phyloP scores from a whole-genome alignment of 345 rosid genomes.

The Aquilaria malaccensis region DNA sequence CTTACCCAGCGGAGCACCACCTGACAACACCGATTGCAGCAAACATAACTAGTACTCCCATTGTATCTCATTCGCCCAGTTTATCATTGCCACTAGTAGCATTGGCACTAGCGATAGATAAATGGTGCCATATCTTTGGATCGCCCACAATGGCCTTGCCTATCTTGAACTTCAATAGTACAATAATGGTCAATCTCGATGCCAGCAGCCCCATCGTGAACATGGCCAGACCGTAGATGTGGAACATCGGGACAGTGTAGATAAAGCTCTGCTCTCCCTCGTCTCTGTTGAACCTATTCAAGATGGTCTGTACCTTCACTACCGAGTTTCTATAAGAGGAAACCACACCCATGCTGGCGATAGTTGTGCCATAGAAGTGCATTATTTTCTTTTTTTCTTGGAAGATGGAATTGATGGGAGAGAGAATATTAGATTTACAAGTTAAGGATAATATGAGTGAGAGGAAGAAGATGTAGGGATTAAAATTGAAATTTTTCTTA shows the following conservation, averaged over 20 bases:
- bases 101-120: conserved; percentile 73
- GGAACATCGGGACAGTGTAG: conserved; percentile 91
- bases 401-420: too few relatives aligned
- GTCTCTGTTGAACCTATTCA: conserved; percentile 21
- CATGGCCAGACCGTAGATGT: conserved; percentile 65
- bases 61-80: conserved; percentile 39
- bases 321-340: conserved; percentile 65
- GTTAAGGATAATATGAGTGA: too few relatives aligned
- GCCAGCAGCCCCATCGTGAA: conserved; percentile 57
- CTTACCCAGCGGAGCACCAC: conserved; percentile 84
- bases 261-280: conserved; percentile 37
- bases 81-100: conserved; percentile 54
- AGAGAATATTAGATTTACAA: too few relatives aligned
- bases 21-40: conserved; percentile 40
- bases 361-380: conserved; percentile 51
- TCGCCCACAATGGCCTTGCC: conserved; percentile 53
- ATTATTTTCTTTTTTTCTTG: too few relatives aligned
- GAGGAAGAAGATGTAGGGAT: too few relatives aligned
- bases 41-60: conserved; percentile 55
- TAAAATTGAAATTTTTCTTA: too few relatives aligned
- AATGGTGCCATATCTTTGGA: conserved; percentile 42
- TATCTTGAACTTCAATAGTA: conserved; percentile 65
- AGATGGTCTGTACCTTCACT: conserved; percentile 40
- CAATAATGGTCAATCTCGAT: conserved; percentile 49
- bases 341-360: conserved; percentile 74